A percentile compares a stretch with the other conserved stretches of the same genome.
These are phyloP conservation scores for Pyrenophora seminiperda DNA, from an alignment of 2,329 filamentous ascomycete species.

Conservation along the genomic window DNA sequence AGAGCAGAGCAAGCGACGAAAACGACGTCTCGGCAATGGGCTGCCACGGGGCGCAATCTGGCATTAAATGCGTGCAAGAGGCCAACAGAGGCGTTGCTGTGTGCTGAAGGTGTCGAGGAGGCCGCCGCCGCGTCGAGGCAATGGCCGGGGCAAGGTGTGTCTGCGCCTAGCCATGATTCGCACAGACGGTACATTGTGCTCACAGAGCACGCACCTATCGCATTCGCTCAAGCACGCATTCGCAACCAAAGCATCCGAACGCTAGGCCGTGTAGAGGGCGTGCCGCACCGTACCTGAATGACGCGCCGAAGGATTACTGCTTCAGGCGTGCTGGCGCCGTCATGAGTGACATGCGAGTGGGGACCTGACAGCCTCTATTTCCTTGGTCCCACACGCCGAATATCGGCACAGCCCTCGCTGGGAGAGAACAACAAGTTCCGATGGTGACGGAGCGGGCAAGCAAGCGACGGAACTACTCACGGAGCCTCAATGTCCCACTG, in stretches of 20 bases:
- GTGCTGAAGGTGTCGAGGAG: too few relatives aligned
- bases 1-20: slow-evolving; percentile 1
- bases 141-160: slow-evolving; percentile 13
- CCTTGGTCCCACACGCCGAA: slow-evolving; percentile 10
- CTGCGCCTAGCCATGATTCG: slow-evolving; percentile 21
- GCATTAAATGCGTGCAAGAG: neutral
- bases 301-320: slow-evolving; percentile 27
- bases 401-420: slow-evolving; percentile 11
- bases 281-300: slow-evolving; percentile 41
- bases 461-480: neutral
- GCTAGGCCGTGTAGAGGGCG: slow-evolving; percentile 40
- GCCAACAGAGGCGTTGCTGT: too few relatives aligned
- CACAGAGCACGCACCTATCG: slow-evolving; percentile 27
- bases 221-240: slow-evolving; percentile 26
- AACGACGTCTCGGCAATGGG: slow-evolving; percentile 1
- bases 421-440: neutral
- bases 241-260: slow-evolving; percentile 19
- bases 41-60: neutral
- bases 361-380: slow-evolving; percentile 9
- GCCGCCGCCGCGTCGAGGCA: slow-evolving; percentile 1
- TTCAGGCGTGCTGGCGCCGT: slow-evolving; percentile 21
- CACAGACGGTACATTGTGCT: slow-evolving; percentile 18
- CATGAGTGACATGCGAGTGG: slow-evolving; percentile 21
- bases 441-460: neutral
- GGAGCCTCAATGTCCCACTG: too few relatives aligned